Evolutionary conservation across 805 yeast genomes (phyloP), one percentile per base, ranked within the genome.

Genomic region (Pichia phayaonensis): DNA sequence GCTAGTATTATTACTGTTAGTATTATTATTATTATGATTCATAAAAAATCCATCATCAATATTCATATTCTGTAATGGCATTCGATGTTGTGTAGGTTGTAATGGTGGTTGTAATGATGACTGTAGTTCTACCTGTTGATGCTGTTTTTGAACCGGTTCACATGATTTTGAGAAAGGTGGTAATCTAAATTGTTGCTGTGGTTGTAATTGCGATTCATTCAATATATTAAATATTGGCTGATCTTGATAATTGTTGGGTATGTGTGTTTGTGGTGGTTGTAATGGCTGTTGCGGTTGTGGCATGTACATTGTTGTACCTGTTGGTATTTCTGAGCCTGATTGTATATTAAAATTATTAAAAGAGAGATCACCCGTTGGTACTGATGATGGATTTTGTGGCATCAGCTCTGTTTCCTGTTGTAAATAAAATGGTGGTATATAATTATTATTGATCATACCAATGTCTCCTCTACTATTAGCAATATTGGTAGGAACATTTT

Each of bases 1-100:
- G 21, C 56, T 58, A 42, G 57, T 53, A 38, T 58, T 52, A 27
- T 50, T 53, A 4, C 51, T 31, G 5, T 34, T 48, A 11, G 29
- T 46, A 23, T 46, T 23, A 29, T 38, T 39, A 13, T 10, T 40
- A 26, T 22, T 45, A 23, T 22, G 10, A 20, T 16, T 40, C 13
- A n/a, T 45, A 18, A 20, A 20, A n/a, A 34, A n/a, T 4, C 38
- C 20, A 16, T n/a, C 7, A 2, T 34, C 38, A 34, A 16, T 2
- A 34, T n/a, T 5, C 38, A n/a, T 16, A 11, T 34, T 16, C 15
- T 3, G 12, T 2, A 31, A 31, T 31, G n/a, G 36, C 3, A 31
- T 7, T 16, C 29, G 43, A 26, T 45, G 48, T 20, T 29, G 34
- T 13, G 13, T 6, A 3, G 34, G n/a, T n/a, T n/a, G n/a, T n/a